Percentiles rank a stretch among this genome's conserved stretches.
Evolutionary conservation across 108 stramenopile genomes (phyloP).

Genomic region (Pseudonitzschia pungens): DNA sequence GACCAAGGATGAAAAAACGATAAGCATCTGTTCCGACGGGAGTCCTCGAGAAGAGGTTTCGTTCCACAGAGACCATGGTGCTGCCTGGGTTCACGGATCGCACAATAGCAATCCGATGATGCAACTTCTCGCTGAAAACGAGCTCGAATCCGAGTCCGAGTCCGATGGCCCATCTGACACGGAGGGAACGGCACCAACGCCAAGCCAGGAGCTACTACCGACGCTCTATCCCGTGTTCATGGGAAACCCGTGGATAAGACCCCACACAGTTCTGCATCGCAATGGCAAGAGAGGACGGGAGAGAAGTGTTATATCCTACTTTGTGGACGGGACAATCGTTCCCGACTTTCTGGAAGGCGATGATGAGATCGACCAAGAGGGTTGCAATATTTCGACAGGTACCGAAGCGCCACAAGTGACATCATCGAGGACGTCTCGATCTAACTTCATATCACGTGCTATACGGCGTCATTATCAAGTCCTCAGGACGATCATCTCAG

Average conservation of each 20-base stretch:
- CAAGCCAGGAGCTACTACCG: background rate
- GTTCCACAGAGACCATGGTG: slow-evolving; percentile 43
- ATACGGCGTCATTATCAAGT: slow-evolving; percentile 35
- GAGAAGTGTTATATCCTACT: background rate
- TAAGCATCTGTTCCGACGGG: background rate
- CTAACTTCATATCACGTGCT: slow-evolving; percentile 2
- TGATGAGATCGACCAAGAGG: background rate
- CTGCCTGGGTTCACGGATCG: slow-evolving; percentile 60
- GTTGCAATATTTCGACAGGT: background rate
- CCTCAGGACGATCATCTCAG: background rate
- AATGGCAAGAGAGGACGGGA: slow-evolving; percentile 25
- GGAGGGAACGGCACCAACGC: background rate
- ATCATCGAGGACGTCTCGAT: slow-evolving; percentile 13
- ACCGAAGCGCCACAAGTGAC: background rate
- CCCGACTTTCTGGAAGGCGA: slow-evolving; percentile 21
- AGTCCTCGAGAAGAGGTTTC: slow-evolving; percentile 9
- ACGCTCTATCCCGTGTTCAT: slow-evolving; percentile 25
- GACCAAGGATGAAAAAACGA: slow-evolving; percentile 20
- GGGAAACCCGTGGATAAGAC: slow-evolving; percentile 59
- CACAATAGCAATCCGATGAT: slow-evolving; percentile 47
- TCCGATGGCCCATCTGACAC: background rate
- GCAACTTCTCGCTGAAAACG: slow-evolving; percentile 19
- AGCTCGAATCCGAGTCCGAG: background rate
- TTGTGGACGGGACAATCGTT: background rate
- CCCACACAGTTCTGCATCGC: slow-evolving; percentile 34